Base-by-base conservation (phyloP, 805 yeast species). In the Pichia californica region DNA sequence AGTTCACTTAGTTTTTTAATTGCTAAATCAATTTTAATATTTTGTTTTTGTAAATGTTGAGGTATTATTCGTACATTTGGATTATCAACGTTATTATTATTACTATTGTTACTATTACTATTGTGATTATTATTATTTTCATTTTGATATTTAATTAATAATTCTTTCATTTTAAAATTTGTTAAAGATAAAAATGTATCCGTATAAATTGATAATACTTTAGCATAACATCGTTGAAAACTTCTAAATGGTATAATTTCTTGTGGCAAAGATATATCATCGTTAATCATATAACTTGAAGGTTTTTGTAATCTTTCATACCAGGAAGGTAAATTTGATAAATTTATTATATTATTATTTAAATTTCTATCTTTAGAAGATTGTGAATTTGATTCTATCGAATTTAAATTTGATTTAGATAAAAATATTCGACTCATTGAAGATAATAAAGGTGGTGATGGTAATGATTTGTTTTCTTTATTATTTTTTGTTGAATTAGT, bases 341-440 rank as follows among this genome's bases (percentile, higher is more conserved):
- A 18, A 11, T 33, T 34, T 3, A 42, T 15, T 9, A 7, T 13
- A 11, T 34, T 16, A 7, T 36, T 15, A 15, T 19, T n/a, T n/a
- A n/a, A n/a, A n/a, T n/a, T n/a, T n/a, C n/a, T 29, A 21, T 21
- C 7, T 14, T 25, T 30, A 10, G 35, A 21, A 21, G n/a, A n/a
- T n/a, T n/a, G n/a, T n/a, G n/a, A n/a, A n/a, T n/a, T n/a, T n/a
- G n/a, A n/a, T n/a, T n/a, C n/a, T n/a, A n/a, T n/a, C n/a, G n/a
- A n/a, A n/a, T n/a, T n/a, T n/a, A n/a, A n/a, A n/a, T n/a, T n/a
- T n/a, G n/a, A n/a, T n/a, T n/a, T n/a, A n/a, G n/a, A n/a, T 9
- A 41, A 27, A 35, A 20, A 7, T 36, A 41, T 41, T 41, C 40
- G 45, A 21, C 45, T 26, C 45, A 41, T 41, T 8, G 40, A 30